phyloP scores from a whole-genome alignment of 1,284 basidiomycete genomes.

The Fomitopsis palustris region DNA sequence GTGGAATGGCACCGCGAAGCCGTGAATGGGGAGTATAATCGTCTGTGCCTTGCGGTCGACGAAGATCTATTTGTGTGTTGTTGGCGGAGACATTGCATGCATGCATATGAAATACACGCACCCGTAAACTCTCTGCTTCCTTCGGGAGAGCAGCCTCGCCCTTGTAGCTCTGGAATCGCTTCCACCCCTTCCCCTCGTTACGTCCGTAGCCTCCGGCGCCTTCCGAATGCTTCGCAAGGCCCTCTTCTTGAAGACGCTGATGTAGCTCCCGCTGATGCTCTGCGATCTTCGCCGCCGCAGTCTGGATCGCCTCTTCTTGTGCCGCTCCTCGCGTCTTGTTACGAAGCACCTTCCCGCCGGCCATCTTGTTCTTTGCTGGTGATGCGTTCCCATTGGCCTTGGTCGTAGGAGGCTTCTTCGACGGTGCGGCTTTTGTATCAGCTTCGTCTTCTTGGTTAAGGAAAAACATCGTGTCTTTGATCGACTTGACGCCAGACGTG shows the following conservation, averaged over 20 bases:
- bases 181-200: constrained; percentile 89
- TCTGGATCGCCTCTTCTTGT: constrained; percentile 77
- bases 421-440: constrained; percentile 45
- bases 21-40: constrained; percentile 90
- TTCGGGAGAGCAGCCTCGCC: constrained; percentile 87
- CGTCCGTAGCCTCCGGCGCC: constrained; percentile 66
- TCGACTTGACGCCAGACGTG: constrained; percentile 80
- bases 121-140: constrained; percentile 73
- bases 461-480: constrained; percentile 91
- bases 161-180: constrained; percentile 96
- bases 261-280: constrained; percentile 91
- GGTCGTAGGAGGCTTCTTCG: constrained; percentile 53
- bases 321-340: constrained; percentile 81
- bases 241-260: constrained; percentile 75
- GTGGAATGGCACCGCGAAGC: constrained; percentile 96
- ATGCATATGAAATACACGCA: constrained; percentile 34
- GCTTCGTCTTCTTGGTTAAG: constrained; percentile 55
- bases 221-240: constrained; percentile 82
- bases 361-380: constrained; percentile 67
- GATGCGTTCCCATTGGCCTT: constrained; percentile 56
- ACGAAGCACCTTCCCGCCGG: constrained; percentile 78
- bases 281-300: constrained; percentile 67
- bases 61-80: constrained; percentile 57
- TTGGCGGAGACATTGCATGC: constrained; percentile 8
- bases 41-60: constrained; percentile 91